These are phyloP conservation scores for Leonotis leonurus DNA, from an alignment of 257 asterid species.

Conservation along the genomic window DNA sequence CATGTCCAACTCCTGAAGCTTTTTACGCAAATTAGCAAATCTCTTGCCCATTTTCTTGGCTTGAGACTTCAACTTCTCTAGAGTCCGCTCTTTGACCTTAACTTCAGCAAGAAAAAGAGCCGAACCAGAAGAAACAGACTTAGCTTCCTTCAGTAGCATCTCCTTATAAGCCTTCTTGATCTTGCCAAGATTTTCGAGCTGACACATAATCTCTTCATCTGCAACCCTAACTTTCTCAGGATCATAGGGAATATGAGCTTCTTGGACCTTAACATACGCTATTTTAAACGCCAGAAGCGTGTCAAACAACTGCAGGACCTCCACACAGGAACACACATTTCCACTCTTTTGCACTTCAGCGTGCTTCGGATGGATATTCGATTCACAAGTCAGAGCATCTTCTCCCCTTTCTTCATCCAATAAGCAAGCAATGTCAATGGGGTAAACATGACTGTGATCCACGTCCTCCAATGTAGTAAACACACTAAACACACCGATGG, in stretches of 20 bases:
- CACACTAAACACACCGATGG: conserved; percentile 82
- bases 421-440: conserved; percentile 6
- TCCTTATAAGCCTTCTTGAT: conserved; percentile 48
- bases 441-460: conserved; percentile 11
- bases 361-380: conserved; percentile 15
- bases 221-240: conserved; percentile 55
- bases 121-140: conserved; percentile 34
- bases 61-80: conserved; percentile 48
- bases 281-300: conserved; percentile 47
- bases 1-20: conserved; percentile 39
- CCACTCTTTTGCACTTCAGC: conserved; percentile 20
- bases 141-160: conserved; percentile 37
- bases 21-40: conserved; percentile 25
- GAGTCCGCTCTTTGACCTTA: conserved; percentile 41
- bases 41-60: conserved; percentile 34
- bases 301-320: conserved; percentile 48
- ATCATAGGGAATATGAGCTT: conserved; percentile 67
- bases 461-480: conserved; percentile 32
- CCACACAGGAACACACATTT: conserved; percentile 27
- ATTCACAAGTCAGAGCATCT: conserved; percentile 22
- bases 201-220: conserved; percentile 43
- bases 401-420: conserved; percentile 31
- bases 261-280: conserved; percentile 71
- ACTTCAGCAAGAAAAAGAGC: conserved; percentile 45
- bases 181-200: conserved; percentile 41